These are phyloP conservation scores for Hyphopichia burtonii DNA, from an alignment of 1,139 yeast genomes.

Conservation along the genomic window DNA sequence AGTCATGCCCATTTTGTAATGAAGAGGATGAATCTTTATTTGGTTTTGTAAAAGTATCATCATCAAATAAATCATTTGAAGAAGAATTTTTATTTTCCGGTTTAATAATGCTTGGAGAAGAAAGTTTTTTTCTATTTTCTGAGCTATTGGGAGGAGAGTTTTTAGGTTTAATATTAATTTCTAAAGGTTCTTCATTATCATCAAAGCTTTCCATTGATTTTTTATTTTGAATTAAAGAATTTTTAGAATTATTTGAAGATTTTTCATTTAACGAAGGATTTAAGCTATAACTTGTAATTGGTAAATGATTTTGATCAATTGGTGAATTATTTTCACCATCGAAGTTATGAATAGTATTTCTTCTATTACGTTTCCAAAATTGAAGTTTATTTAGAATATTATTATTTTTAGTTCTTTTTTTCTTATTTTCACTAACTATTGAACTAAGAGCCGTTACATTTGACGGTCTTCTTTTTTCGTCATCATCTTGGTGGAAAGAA, in stretches of 20 bases:
- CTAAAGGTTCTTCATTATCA: constrained; percentile 3
- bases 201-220: neutral
- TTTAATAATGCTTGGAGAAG: neutral
- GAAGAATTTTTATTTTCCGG: neutral
- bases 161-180: constrained; percentile 6
- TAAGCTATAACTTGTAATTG: neutral
- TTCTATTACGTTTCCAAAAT: constrained; percentile 39
- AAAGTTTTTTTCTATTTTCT: neutral
- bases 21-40: neutral
- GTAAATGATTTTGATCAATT: neutral
- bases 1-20: neutral
- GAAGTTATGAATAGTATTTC: constrained; percentile 4
- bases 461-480: constrained; percentile 14
- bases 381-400: constrained; percentile 36
- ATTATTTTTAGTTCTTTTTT: constrained; percentile 18
- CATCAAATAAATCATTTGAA: neutral
- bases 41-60: neutral
- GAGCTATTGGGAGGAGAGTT: neutral
- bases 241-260: neutral
- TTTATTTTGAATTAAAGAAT: neutral
- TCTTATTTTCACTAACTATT: constrained; percentile 5
- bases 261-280: neutral
- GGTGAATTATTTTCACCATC: neutral
- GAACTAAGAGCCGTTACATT: constrained; percentile 10
- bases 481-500: constrained; percentile 34